Conservation (phyloP, 2,329 filamentous ascomycete genomes). For the Xylaria sp. region DNA sequence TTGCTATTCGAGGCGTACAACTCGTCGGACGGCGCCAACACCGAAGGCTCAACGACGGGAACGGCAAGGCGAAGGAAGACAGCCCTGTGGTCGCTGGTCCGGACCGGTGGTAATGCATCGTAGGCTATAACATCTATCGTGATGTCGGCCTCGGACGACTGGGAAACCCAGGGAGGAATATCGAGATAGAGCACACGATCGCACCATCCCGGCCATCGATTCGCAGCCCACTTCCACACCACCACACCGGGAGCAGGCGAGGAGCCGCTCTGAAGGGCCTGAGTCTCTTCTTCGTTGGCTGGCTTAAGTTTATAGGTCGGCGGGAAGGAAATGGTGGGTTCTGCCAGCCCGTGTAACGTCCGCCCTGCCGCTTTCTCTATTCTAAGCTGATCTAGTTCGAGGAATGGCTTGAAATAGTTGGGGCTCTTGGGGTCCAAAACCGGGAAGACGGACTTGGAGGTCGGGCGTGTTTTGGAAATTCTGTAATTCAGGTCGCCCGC, state of each 20-base stretch:
- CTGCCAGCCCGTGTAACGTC: slow-evolving; percentile 81
- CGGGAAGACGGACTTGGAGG: slow-evolving; percentile 70
- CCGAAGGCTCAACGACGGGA: slow-evolving; percentile 63
- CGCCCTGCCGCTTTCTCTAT: slow-evolving; percentile 75
- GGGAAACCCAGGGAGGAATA: slow-evolving; percentile 62
- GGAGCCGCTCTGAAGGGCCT: slow-evolving; percentile 32
- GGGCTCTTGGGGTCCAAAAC: slow-evolving; percentile 65
- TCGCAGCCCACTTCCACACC: slow-evolving; percentile 78
- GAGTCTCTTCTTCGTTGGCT: slow-evolving; percentile 38
- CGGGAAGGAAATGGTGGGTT: slow-evolving; percentile 80
- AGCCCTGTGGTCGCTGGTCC: slow-evolving; percentile 88
- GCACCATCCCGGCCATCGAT: slow-evolving; percentile 93
- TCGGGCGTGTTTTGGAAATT: slow-evolving; percentile 75
- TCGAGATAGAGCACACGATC: slow-evolving; percentile 87
- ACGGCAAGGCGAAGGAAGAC: slow-evolving; percentile 79
- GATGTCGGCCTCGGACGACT: slow-evolving; percentile 42
- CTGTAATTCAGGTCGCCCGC: slow-evolving; percentile 96
- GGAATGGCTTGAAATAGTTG: slow-evolving; percentile 73
- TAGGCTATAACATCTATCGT: slow-evolving; percentile 72
- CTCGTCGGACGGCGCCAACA: slow-evolving; percentile 52
- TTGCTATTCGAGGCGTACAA: slow-evolving; percentile 5
- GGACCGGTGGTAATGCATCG: slow-evolving; percentile 78
- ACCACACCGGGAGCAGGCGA: slow-evolving; percentile 52
- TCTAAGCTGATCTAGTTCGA: slow-evolving; percentile 81
- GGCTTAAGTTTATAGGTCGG: slow-evolving; percentile 90